Conservation (phyloP, 2,329 filamentous ascomycete species). For the Alternaria arbusti region DNA sequence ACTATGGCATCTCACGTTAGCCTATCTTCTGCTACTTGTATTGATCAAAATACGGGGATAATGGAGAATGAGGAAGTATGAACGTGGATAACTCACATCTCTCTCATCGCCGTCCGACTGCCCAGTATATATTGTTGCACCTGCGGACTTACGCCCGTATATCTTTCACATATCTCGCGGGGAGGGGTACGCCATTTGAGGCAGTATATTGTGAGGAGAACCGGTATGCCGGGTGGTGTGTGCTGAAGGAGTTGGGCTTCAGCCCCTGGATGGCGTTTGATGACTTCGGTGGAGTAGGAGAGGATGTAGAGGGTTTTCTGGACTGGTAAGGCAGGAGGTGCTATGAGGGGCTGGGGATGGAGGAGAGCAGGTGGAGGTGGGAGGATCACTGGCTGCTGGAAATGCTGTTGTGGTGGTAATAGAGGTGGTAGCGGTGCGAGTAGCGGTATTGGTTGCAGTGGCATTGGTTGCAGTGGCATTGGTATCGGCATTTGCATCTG, state of each 20-base stretch:
- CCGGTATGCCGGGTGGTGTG: not conserved
- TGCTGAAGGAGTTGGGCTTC: not conserved
- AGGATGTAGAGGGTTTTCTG: not conserved
- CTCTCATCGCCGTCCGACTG: slow-evolving; percentile 2
- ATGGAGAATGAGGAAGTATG: not conserved
- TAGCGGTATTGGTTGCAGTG: not conserved
- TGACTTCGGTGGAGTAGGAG: slow-evolving; percentile 1
- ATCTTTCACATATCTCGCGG: slow-evolving; percentile 11
- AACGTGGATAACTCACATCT: slow-evolving; percentile 1
- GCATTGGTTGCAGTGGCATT: not conserved
- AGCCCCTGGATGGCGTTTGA: not conserved
- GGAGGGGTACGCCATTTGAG: slow-evolving; percentile 14
- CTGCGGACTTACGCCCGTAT: slow-evolving; percentile 16
- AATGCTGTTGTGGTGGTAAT: not conserved
- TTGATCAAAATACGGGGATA: not conserved
- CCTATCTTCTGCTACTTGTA: no score
- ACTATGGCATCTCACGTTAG: no score
- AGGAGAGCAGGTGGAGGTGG: not conserved
- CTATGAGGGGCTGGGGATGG: not conserved
- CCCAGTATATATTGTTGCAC: slow-evolving; percentile 18
- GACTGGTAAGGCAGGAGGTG: not conserved
- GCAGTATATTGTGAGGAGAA: slow-evolving; percentile 1
- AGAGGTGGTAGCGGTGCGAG: not conserved
- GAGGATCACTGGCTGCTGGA: not conserved
- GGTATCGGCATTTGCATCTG: not conserved